Percentiles rank a stretch among this genome's conserved stretches.
Evolutionary conservation across 768 basidiomycete genomes (phyloP).

Genomic region (Lactarius sanguifluus): DNA sequence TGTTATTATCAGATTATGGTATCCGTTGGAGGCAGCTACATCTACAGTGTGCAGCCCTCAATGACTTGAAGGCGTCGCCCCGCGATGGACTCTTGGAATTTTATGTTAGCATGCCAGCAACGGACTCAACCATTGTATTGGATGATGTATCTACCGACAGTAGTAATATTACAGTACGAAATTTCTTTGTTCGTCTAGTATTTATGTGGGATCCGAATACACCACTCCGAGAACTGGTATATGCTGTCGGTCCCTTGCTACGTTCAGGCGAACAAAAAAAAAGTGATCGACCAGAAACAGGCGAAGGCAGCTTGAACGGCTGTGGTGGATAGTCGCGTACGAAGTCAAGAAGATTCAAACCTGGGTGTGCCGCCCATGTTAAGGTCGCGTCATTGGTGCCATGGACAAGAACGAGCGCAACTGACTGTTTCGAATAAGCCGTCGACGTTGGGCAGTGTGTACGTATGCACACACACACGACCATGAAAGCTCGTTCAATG

Average conservation of each 20-base stretch:
- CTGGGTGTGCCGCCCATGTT: background rate
- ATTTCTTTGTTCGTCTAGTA: background rate
- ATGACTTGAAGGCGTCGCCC: background rate
- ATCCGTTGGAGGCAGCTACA: background rate
- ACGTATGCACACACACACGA: background rate
- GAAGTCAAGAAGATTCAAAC: background rate
- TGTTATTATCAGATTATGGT: background rate
- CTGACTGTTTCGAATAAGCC: background rate
- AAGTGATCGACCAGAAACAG: background rate
- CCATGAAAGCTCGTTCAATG: background rate
- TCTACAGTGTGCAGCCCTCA: background rate
- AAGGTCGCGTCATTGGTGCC: background rate
- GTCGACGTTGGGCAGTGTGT: background rate
- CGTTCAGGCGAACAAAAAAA: background rate
- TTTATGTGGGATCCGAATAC: background rate
- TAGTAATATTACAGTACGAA: background rate
- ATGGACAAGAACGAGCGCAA: background rate
- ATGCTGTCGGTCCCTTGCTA: background rate
- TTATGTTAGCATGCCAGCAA: background rate
- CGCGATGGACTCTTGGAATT: background rate
- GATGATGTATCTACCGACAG: background rate
- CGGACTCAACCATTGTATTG: background rate
- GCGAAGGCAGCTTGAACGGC: background rate
- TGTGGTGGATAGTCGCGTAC: background rate
- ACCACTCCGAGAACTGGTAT: background rate